Conservation (phyloP, 2,329 filamentous ascomycete species). For the Bipolaris sorokiniana region DNA sequence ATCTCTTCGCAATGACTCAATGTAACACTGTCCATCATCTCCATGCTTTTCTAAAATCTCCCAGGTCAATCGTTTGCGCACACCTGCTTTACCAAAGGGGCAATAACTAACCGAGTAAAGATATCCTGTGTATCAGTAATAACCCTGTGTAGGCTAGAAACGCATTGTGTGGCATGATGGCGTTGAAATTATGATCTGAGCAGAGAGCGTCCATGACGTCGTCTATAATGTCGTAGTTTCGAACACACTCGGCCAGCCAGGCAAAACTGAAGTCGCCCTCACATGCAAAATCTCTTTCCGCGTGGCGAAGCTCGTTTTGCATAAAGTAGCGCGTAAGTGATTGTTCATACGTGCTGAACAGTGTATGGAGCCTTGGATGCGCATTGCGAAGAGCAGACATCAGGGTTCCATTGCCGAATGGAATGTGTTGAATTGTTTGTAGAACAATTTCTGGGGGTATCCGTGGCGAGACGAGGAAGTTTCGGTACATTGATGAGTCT, state of each 20-base stretch:
- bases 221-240: constrained; percentile 40
- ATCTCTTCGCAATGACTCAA: constrained; percentile 32
- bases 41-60: constrained; percentile 16
- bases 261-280: constrained; percentile 14
- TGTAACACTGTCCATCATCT: constrained; percentile 23
- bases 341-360: constrained; percentile 34
- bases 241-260: constrained; percentile 39
- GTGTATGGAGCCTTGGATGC: constrained; percentile 25
- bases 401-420: constrained; percentile 30
- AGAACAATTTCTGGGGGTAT: constrained; percentile 41
- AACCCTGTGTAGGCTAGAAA: constrained; percentile 36
- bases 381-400: constrained; percentile 26
- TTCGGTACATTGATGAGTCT: not conserved
- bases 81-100: too few species aligned
- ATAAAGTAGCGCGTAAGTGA: constrained; percentile 35
- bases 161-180: constrained; percentile 34
- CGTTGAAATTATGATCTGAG: constrained; percentile 35
- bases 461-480: constrained; percentile 22
- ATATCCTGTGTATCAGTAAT: constrained; percentile 34
- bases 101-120: constrained; percentile 23
- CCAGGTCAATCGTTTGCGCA: constrained; percentile 6
- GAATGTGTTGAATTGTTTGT: constrained; percentile 33
- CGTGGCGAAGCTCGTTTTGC: constrained; percentile 36
- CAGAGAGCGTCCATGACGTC: constrained; percentile 40
- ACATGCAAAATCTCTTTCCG: constrained; percentile 35